Base-by-base conservation (phyloP, 805 yeast species). In the Metschnikowia peoriensis region DNA sequence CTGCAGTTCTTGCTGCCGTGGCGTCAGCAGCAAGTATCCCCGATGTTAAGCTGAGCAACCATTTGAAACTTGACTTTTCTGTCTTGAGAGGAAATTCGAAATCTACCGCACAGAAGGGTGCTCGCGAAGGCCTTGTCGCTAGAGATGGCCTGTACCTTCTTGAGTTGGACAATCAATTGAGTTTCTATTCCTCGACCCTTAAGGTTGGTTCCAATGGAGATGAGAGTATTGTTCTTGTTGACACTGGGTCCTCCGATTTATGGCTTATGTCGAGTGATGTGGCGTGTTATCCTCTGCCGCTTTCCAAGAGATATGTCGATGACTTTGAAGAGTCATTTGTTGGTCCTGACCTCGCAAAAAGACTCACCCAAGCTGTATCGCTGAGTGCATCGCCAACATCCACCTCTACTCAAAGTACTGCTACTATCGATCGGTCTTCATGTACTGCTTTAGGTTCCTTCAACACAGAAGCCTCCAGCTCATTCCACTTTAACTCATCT, bases 381-480 rank as follows among this genome's bases (percentile, higher is more conserved):
- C 35, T 10, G 35, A 41, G 22, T 22, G 22, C 22, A 22, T 22
- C 22, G 22, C 22, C n/a, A 17, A 41, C 44, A 15, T 27, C 37
- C 7, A 28, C 35, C 28, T 28, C 35, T 27, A 12, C 16, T 16
- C 29, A 7, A 16, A 14, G 8, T 10, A 16, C 11, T 10, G 12
- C 46, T 34, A 9, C 39, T 29, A 11, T 37, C 7, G 38, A 29
- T 34, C 15, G 15, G 11, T 32, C 17, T 50, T 69, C 74, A 15
- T 80, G 85, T 60, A 67, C 76, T 1, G 41, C 58, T 14, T 73
- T 72, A 59, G 85, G 85, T 7, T 75, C 83, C 1, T 80, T 79
- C 61, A 72, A 75, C 55, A 69, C 76, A 7, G 60, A 56, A 7
- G 45, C 57, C 4, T 78, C 83, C 1, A 55, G 60, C 28, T 51